Conservation (phyloP, 495 filamentous ascomycete species). For the Cladorrhinum samala region DNA sequence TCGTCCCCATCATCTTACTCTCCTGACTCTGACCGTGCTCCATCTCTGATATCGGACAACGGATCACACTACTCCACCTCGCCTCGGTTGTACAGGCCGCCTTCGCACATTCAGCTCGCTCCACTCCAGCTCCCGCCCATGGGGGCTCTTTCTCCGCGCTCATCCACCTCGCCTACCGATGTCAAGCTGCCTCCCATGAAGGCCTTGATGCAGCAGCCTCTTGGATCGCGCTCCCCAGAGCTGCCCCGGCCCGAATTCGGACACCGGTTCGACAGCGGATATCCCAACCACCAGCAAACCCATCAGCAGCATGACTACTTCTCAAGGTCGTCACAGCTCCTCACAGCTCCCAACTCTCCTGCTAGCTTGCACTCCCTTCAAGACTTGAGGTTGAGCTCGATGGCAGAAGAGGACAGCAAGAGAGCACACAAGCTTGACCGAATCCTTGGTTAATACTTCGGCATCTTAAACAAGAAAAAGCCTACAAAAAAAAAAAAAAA, state of each 20-base stretch:
- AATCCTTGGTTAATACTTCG: not conserved
- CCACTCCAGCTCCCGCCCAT: not conserved
- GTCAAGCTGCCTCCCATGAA: not conserved
- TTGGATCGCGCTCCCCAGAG: not conserved
- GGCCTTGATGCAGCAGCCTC: not conserved
- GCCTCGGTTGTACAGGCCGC: not conserved
- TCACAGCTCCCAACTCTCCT: conserved; percentile 31
- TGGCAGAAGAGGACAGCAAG: not conserved
- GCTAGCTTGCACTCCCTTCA: conserved; percentile 2
- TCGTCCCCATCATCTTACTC: conserved; percentile 21
- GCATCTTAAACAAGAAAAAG: no score
- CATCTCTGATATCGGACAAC: conserved; percentile 23
- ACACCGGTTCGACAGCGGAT: not conserved
- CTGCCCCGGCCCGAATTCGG: not conserved
- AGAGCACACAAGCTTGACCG: not conserved
- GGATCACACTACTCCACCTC: conserved; percentile 17
- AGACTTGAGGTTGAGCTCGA: not conserved
- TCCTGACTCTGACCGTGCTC: conserved; percentile 20
- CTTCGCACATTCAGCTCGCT: not conserved
- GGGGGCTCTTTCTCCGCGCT: not conserved
- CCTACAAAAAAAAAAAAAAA: no score
- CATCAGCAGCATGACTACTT: not conserved
- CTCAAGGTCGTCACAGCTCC: conserved; percentile 23
- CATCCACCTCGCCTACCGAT: not conserved
- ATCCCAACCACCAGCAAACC: not conserved